Evolutionary conservation across 2,329 filamentous ascomycete species (phyloP), one percentile per base, ranked within the genome.

Genomic region (Trichoderma breve): DNA sequence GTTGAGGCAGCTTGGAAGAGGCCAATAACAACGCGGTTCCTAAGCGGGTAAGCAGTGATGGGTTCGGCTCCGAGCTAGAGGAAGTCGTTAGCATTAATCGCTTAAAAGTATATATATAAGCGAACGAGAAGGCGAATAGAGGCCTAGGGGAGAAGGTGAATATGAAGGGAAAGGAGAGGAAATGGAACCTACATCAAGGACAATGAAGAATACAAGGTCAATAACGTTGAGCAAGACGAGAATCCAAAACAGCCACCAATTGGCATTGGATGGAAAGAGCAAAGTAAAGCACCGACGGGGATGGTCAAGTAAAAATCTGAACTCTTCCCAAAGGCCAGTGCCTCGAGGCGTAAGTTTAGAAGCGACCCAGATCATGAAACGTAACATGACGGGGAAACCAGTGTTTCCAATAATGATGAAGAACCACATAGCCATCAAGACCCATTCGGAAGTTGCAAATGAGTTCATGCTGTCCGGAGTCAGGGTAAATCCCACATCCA

Each of bases 361-460:
- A 39, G 88, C 79, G 0, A 91, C 77, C 95, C 96, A 99, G 73
- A 99, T 98, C 74, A 96, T 89, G 77, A 98, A 93, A 8, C 96
- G 92, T 28, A 98, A 88, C 92, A 98, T 95, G 78, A 96, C 93
- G 0, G 95, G 96, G 76, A 98, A 98, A 0, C 92, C 96, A 0
- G 95, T 98, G 78, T 98, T 98, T 71, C 95, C 95, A 73, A 97
- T 94, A 73, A 98, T 90, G 78, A 98, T 96, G 55, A 98, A 87
- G 76, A 97, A 97, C 7, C 90, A 90, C 82, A 94, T 89, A 57
- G 96, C 79, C 26, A 98, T 84, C 60, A 98, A 84, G 0, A 92
- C 90, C 76, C 93, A 92, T 7, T 92, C 85, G 1, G 94, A 93
- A 9, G 84, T 88, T 76, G 93, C 90, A 80, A 98, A 98, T 0